These are phyloP conservation scores for Populus deltoides DNA, from an alignment of 345 rosid species.

Conservation along the genomic window DNA sequence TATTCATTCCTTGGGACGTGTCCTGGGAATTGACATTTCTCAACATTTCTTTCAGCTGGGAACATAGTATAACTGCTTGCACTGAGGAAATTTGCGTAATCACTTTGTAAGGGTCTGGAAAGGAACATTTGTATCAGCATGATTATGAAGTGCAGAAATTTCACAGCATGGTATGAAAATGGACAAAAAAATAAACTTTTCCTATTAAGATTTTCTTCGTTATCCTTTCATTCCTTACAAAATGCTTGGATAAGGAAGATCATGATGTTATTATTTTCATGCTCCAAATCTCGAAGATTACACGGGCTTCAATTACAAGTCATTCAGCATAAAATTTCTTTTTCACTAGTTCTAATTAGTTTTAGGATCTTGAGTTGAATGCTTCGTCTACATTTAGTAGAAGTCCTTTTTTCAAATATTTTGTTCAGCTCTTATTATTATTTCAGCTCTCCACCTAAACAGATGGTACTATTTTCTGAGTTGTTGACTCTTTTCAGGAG, in stretches of 20 bases:
- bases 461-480: neutral
- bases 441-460: neutral
- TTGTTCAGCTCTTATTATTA: neutral
- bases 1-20: constrained; percentile 37
- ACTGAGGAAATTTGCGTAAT: constrained; percentile 61
- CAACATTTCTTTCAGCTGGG: constrained; percentile 75
- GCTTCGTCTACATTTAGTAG: neutral
- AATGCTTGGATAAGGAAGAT: neutral
- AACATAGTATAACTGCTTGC: constrained; percentile 66
- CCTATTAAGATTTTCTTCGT: neutral
- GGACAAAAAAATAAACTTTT: neutral
- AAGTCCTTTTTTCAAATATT: neutral
- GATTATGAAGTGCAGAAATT: neutral
- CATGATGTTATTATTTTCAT: neutral
- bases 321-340: neutral
- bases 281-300: neutral
- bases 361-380: constrained; percentile 1
- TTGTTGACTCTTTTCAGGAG: neutral
- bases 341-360: neutral
- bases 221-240: neutral
- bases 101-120: constrained; percentile 57
- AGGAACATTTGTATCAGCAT: constrained; percentile 12
- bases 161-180: neutral
- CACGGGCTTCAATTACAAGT: neutral
- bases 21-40: constrained; percentile 41